Percentiles rank a stretch among this genome's conserved stretches.
phyloP scores from a whole-genome alignment of 225 moss, liverwort and hornwort species.

The Marchantia paleacea region DNA sequence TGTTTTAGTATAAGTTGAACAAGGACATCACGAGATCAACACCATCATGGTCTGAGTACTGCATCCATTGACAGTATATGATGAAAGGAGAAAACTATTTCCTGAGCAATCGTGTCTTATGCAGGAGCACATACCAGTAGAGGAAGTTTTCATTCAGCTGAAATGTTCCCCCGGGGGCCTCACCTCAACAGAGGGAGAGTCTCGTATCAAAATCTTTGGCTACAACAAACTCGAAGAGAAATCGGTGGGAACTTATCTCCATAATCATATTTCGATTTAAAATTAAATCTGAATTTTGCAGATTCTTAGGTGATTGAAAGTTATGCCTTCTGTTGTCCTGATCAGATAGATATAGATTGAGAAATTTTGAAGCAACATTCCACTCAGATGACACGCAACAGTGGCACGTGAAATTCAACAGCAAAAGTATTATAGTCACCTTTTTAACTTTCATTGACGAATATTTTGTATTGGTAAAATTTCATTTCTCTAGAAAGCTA shows the following conservation, averaged over 20 bases:
- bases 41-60: background rate
- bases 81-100: background rate
- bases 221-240: slow-evolving; percentile 25
- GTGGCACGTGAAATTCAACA: too few species aligned
- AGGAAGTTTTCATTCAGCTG: slow-evolving; percentile 17
- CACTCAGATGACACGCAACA: too few species aligned
- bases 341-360: too few species aligned
- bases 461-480: too few species aligned
- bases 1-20: background rate
- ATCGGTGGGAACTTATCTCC: background rate
- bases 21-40: background rate
- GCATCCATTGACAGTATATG: background rate
- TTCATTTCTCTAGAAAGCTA: too few species aligned
- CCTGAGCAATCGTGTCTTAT: background rate
- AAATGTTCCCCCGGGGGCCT: slow-evolving; percentile 15
- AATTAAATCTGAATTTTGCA: too few species aligned
- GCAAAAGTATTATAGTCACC: too few species aligned
- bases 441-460: too few species aligned
- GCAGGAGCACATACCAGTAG: slow-evolving; percentile 23
- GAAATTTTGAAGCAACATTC: too few species aligned
- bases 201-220: slow-evolving; percentile 16
- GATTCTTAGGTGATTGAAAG: background rate
- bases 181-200: slow-evolving; percentile 10
- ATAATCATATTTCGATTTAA: too few species aligned
- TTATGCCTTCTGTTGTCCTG: too few species aligned